Evolutionary conservation across 2,329 filamentous ascomycete species (phyloP).

Genomic region (Pseudogymnoascus verrucosus): DNA sequence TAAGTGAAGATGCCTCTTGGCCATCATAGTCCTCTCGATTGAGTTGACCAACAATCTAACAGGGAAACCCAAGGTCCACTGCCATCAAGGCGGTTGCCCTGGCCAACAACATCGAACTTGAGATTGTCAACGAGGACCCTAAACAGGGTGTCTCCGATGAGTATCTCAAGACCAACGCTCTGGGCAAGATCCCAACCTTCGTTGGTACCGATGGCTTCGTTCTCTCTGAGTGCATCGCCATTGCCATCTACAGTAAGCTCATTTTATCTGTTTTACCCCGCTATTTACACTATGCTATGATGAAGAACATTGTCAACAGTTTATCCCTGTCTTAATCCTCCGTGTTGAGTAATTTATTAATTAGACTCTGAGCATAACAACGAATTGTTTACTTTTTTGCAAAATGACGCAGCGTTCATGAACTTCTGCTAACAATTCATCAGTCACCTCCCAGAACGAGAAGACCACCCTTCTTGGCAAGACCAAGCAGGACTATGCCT

Average conservation of each 20-base stretch:
- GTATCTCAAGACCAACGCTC: constrained; percentile 77
- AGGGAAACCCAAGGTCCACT: constrained; percentile 87
- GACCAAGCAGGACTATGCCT: constrained; percentile 99
- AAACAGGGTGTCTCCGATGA: constrained; percentile 59
- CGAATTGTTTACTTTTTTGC: constrained; percentile 9
- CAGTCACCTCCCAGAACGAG: constrained; percentile 99
- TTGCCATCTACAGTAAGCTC: constrained; percentile 92
- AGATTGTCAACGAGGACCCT: constrained; percentile 66
- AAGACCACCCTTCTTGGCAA: constrained; percentile 98
- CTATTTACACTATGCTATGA: constrained; percentile 22
- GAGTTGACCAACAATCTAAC: constrained; percentile 20
- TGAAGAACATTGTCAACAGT: constrained; percentile 64
- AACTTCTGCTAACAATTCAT: constrained; percentile 20
- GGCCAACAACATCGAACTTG: constrained; percentile 90
- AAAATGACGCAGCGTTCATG: constrained; percentile 13
- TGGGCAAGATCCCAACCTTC: constrained; percentile 90
- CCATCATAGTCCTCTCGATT: constrained; percentile 19
- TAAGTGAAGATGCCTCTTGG: constrained; percentile 36
- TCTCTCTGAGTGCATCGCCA: constrained; percentile 84
- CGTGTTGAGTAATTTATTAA: constrained; percentile 70
- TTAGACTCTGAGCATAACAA: constrained; percentile 67
- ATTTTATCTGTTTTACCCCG: constrained; percentile 12
- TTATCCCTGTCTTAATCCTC: constrained; percentile 95
- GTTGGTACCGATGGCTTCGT: constrained; percentile 84
- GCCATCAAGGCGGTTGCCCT: constrained; percentile 90